These are phyloP conservation scores for Discostella stelligeroides DNA, from an alignment of 108 stramenopile species.

Conservation along the genomic window DNA sequence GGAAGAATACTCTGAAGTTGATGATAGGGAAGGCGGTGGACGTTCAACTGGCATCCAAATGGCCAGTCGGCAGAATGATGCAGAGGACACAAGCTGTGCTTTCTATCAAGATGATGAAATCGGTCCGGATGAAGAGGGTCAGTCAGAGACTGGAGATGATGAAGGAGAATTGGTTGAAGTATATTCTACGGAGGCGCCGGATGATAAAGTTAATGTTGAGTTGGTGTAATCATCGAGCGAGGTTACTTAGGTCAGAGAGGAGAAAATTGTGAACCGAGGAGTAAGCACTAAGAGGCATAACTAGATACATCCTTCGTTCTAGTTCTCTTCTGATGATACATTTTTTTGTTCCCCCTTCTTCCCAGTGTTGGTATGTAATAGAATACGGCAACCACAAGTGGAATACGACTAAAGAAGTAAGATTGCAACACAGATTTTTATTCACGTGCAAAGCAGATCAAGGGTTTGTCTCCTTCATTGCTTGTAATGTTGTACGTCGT, in stretches of 20 bases:
- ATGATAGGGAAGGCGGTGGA: slow-evolving; percentile 26
- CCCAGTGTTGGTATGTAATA: no score
- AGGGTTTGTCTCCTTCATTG: no score
- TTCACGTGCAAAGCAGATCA: no score
- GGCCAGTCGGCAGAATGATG: slow-evolving; percentile 70
- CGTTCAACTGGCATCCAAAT: slow-evolving; percentile 57
- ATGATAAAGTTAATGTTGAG: slow-evolving; percentile 17
- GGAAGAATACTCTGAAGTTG: slow-evolving; percentile 36
- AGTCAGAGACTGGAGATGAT: slow-evolving; percentile 52
- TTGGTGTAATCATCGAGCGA: slow-evolving; percentile 15
- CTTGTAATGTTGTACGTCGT: no score
- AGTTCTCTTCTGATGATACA: no score
- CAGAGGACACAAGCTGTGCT: slow-evolving; percentile 81
- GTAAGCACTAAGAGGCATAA: no score
- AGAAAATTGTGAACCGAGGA: no score
- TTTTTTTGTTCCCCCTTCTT: no score
- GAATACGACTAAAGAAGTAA: no score
- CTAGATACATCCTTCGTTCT: no score
- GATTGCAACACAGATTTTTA: no score
- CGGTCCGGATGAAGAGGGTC: slow-evolving; percentile 70
- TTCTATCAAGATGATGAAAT: slow-evolving; percentile 76
- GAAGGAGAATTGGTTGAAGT: slow-evolving; percentile 18
- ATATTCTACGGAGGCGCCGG: neutral
- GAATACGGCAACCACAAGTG: no score
- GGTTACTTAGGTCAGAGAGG: neutral